Base-by-base conservation (phyloP, 208 protist species). In the Herpetomonas tarakana region DNA sequence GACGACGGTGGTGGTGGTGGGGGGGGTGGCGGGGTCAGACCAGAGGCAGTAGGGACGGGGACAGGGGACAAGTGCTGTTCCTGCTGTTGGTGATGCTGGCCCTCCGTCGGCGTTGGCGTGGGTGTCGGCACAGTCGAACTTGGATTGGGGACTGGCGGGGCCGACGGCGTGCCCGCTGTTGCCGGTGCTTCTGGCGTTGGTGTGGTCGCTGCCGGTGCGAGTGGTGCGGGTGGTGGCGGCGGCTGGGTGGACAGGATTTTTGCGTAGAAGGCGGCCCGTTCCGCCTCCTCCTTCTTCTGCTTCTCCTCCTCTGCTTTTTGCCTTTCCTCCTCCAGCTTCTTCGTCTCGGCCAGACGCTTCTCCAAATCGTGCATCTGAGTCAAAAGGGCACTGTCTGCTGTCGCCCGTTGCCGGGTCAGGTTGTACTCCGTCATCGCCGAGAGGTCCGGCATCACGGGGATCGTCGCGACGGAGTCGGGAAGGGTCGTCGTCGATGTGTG, bases 371-470 rank as follows among this genome's bases (percentile, higher is more conserved):
- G 38, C 50, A 94, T 64, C 58, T 90, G 84, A 18, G 76, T 74
- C 21, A 81, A 46, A 70, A 94, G 58, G 14, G 83, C 74, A 57
- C 81, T 82, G 64, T 89, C 80, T 14, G 66, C 57, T 28, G 63
- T 58, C 62, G 91, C 81, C 18, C 77, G 78, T 65, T 91, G 81
- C 24, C 79, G 65, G 3, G 83, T 72, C 22, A 71, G 47, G 64
- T 94, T 91, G 82, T 94, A 94, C 49, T 68, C 70, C 71, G 76
- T 74, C 55, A 87, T 62, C 3, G 79, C 81, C 18, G 59, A 78
- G n/a, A 88, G 38, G 66, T 94, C 87, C 9, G 87, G 87, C 46
- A 94, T 75, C 26, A 94, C 67, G 9, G 87, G 87, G 26, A 94
- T 58, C 19, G 81, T 50, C 19, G 70, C 47, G 18, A 94, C 22